phyloP scores from a whole-genome alignment of 73 alveolate species.

The Chromera velia region DNA sequence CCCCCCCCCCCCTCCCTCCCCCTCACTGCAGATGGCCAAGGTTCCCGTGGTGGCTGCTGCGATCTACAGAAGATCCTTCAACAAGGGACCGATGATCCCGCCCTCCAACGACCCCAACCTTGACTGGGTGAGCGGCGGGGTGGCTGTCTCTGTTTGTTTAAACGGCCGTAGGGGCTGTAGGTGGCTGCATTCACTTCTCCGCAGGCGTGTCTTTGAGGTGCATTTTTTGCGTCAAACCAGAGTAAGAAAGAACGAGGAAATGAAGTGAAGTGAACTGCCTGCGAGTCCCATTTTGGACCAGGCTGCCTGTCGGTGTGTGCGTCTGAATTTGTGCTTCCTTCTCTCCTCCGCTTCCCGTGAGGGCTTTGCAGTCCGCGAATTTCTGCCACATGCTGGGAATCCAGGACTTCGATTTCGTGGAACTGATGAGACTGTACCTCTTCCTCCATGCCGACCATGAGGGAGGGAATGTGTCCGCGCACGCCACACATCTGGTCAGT shows the following conservation, averaged over 20 bases:
- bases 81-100: constrained; percentile 47
- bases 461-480: constrained; percentile 75
- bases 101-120: constrained; percentile 9
- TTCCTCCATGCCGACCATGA: constrained; percentile 60
- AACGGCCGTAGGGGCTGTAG: too few relatives aligned
- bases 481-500: constrained; percentile 69
- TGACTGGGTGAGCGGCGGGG: background rate
- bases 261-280: too few relatives aligned
- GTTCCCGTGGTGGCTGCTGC: constrained; percentile 73
- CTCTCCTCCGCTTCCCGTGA: too few relatives aligned
- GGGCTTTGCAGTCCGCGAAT: constrained; percentile 20
- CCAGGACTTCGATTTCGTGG: constrained; percentile 53
- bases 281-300: too few relatives aligned
- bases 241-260: too few relatives aligned
- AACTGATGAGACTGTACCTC: constrained; percentile 69
- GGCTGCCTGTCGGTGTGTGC: too few relatives aligned
- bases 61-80: constrained; percentile 56
- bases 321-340: too few relatives aligned
- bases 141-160: background rate
- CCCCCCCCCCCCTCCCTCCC: too few relatives aligned
- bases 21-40: constrained; percentile 59
- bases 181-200: too few relatives aligned
- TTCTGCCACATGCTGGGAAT: constrained; percentile 50
- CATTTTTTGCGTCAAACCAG: too few relatives aligned
- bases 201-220: too few relatives aligned